phyloP scores from a whole-genome alignment of 2,329 filamentous ascomycete species.

The Thielaviopsis populi region DNA sequence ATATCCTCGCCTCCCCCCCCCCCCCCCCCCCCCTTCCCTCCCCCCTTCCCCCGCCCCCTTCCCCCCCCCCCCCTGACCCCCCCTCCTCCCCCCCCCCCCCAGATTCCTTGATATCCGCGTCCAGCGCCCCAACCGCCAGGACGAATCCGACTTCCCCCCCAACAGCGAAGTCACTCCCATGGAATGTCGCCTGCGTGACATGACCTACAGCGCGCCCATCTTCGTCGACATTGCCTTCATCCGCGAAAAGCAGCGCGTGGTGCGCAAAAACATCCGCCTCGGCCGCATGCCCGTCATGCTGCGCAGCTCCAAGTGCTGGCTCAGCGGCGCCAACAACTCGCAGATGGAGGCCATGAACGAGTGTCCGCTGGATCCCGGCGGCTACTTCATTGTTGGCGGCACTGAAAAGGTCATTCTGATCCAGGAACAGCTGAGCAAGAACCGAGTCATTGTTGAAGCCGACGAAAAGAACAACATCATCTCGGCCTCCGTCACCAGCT shows the following conservation, averaged over 20 bases:
- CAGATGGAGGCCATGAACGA: slow-evolving; percentile 90
- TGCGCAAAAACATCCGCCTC: slow-evolving; percentile 63
- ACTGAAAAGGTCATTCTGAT: slow-evolving; percentile 98
- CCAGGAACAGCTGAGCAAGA: slow-evolving; percentile 97
- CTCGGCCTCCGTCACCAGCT: slow-evolving; percentile 91
- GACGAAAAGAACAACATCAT: slow-evolving; percentile 86
- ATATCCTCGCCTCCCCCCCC: background rate
- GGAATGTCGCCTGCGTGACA: slow-evolving; percentile 88
- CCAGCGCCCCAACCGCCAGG: slow-evolving; percentile 62
- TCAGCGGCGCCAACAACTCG: slow-evolving; percentile 67
- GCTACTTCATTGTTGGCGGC: slow-evolving; percentile 94
- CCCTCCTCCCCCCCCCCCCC: background rate
- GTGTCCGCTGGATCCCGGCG: slow-evolving; percentile 87
- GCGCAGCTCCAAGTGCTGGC: slow-evolving; percentile 81
- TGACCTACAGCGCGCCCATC: slow-evolving; percentile 95
- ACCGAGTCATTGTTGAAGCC: slow-evolving; percentile 91
- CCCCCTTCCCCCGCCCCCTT: slow-evolving; percentile 17
- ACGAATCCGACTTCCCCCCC: slow-evolving; percentile 55
- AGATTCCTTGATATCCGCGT: slow-evolving; percentile 79
- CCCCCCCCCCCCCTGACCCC: background rate
- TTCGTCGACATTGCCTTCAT: slow-evolving; percentile 85
- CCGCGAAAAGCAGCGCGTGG: slow-evolving; percentile 60
- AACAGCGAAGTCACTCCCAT: slow-evolving; percentile 74
- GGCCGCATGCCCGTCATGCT: slow-evolving; percentile 95
- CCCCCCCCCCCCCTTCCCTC: background rate